Percentiles rank a stretch among this genome's conserved stretches.
Evolutionary conservation across 345 rosid species (phyloP).

Genomic region (Eucalyptus cloeziana): DNA sequence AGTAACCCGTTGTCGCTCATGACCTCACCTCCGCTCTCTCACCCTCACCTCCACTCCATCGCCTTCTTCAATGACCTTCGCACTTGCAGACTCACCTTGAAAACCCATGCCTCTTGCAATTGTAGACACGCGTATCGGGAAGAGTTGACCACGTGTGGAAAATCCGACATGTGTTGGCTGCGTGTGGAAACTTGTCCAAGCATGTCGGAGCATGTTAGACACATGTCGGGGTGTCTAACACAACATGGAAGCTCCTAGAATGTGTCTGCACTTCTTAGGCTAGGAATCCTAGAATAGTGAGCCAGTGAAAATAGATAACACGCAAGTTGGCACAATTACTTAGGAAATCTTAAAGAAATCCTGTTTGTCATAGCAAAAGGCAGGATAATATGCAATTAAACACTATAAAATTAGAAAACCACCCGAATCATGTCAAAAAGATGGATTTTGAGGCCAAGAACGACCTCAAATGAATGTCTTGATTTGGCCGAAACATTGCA

Average conservation of each 20-base stretch:
- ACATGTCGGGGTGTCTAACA: rapidly evolving
- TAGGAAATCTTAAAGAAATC: not conserved
- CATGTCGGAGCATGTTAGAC: rapidly evolving
- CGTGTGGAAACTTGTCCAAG: too few species aligned
- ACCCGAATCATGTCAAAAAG: not conserved
- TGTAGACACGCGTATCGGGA: rapidly evolving
- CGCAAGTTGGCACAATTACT: not conserved
- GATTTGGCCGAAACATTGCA: not conserved
- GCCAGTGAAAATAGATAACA: not conserved
- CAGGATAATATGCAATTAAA: not conserved
- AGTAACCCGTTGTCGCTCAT: too few species aligned
- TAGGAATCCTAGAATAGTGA: not conserved
- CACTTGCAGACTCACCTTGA: too few species aligned
- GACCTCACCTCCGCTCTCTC: too few species aligned
- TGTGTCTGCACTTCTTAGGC: rapidly evolving
- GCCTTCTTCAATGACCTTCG: rapidly evolving
- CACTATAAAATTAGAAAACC: not conserved
- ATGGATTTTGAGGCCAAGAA: not conserved
- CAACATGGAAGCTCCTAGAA: too few species aligned
- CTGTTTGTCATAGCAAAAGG: not conserved
- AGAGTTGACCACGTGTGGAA: too few species aligned
- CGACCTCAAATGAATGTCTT: not conserved
- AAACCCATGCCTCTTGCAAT: rapidly evolving
- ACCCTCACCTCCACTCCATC: rapidly evolving
- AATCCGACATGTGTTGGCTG: too few species aligned